phyloP scores from a whole-genome alignment of 495 filamentous ascomycete species.

The Tuber aestivum region DNA sequence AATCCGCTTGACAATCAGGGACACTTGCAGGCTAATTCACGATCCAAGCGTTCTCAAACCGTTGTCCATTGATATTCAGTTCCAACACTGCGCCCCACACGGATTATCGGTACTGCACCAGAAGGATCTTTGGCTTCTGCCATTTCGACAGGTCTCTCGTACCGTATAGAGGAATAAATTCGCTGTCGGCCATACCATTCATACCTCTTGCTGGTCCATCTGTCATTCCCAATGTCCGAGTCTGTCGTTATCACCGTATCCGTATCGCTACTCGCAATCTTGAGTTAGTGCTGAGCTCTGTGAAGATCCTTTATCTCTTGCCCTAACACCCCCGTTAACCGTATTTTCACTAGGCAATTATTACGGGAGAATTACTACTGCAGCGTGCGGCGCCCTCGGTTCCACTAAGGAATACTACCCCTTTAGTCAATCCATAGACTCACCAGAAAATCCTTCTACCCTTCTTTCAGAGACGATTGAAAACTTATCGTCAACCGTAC shows the following conservation, averaged over 20 bases:
- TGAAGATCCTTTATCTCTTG: neutral
- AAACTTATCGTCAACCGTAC: neutral
- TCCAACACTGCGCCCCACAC: neutral
- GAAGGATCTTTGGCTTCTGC: neutral
- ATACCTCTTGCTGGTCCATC: neutral
- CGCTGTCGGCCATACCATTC: neutral
- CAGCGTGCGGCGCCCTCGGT: neutral
- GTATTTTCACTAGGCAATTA: neutral
- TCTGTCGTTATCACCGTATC: neutral
- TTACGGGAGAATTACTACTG: neutral
- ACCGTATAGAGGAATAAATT: neutral
- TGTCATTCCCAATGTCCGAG: neutral
- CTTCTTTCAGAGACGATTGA: neutral
- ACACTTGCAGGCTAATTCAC: neutral
- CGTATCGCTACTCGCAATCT: neutral
- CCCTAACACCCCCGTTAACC: neutral
- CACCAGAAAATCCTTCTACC: neutral
- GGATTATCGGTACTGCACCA: neutral
- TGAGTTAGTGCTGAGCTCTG: neutral
- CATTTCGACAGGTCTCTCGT: neutral
- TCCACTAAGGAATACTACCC: neutral
- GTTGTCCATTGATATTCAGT: neutral
- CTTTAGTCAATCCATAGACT: neutral
- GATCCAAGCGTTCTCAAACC: neutral
- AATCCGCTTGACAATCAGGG: neutral